phyloP scores from a whole-genome alignment of 163 green algal species.

The Chlamydomonas reinhardtii region DNA sequence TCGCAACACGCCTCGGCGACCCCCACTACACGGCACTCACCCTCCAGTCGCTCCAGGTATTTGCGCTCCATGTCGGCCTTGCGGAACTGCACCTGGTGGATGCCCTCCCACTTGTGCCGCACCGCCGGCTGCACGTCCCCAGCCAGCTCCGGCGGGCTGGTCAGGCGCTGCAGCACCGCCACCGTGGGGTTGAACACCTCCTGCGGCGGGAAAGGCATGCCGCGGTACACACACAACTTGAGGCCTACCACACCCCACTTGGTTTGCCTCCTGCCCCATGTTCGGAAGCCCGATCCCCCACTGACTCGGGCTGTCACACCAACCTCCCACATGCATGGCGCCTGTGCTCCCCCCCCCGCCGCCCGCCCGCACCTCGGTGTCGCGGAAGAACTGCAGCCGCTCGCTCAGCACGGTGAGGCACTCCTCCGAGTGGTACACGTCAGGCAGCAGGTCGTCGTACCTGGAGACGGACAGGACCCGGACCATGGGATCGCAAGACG shows the following conservation, averaged over 20 bases:
- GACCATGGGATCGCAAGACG: no score
- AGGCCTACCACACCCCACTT: no score
- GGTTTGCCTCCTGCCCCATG: no score
- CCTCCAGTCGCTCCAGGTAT: constrained; percentile 86
- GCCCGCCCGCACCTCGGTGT: constrained; percentile 66
- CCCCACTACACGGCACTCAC: no score
- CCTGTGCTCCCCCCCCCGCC: no score
- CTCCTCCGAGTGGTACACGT: constrained; percentile 65
- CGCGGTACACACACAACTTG: no score
- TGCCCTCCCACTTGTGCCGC: constrained; percentile 74
- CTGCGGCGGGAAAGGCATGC: no score
- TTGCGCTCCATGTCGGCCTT: constrained; percentile 78
- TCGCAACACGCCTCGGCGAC: no score
- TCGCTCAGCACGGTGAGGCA: constrained; percentile 70
- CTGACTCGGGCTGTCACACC: no score
- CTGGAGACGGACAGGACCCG: not conserved
- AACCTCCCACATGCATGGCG: no score
- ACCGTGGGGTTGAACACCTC: constrained; percentile 75
- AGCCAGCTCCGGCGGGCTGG: constrained; percentile 18
- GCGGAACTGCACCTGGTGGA: constrained; percentile 75
- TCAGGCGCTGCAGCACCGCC: constrained; percentile 63
- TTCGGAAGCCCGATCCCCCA: no score
- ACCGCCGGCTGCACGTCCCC: constrained; percentile 32
- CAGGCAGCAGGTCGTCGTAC: constrained; percentile 46
- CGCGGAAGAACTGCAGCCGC: constrained; percentile 76